phyloP scores from a whole-genome alignment of 2,329 filamentous ascomycete genomes.

The Fusarium foetens region DNA sequence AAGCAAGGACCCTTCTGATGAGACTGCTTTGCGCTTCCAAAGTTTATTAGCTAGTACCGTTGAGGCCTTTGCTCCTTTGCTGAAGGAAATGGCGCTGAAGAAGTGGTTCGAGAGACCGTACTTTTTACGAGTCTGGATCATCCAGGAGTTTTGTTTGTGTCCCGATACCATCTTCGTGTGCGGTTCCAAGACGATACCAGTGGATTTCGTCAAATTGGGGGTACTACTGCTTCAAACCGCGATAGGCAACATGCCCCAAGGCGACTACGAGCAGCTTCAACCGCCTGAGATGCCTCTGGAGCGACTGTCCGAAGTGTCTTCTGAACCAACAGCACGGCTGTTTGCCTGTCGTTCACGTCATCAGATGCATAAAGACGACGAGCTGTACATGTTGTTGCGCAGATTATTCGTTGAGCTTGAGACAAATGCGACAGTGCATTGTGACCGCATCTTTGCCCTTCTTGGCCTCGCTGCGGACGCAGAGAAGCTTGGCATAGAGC shows the following conservation, averaged over 20 bases:
- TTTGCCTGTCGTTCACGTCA: neutral
- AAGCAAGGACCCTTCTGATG: neutral
- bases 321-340: neutral
- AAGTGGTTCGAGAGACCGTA: neutral
- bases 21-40: neutral
- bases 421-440: neutral
- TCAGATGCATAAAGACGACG: neutral
- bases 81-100: neutral
- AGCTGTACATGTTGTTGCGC: neutral
- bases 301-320: neutral
- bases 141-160: neutral
- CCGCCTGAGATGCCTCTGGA: neutral
- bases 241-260: neutral
- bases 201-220: neutral
- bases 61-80: neutral
- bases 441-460: constrained; percentile 3
- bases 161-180: neutral
- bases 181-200: neutral
- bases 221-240: neutral
- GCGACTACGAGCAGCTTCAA: neutral
- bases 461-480: neutral
- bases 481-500: neutral
- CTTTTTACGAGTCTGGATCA: constrained; percentile 1
- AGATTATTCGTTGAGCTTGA: neutral
- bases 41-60: rapidly evolving